These are phyloP conservation scores for Thermoascus crustaceus DNA, from an alignment of 2,329 filamentous ascomycete genomes.

Conservation along the genomic window DNA sequence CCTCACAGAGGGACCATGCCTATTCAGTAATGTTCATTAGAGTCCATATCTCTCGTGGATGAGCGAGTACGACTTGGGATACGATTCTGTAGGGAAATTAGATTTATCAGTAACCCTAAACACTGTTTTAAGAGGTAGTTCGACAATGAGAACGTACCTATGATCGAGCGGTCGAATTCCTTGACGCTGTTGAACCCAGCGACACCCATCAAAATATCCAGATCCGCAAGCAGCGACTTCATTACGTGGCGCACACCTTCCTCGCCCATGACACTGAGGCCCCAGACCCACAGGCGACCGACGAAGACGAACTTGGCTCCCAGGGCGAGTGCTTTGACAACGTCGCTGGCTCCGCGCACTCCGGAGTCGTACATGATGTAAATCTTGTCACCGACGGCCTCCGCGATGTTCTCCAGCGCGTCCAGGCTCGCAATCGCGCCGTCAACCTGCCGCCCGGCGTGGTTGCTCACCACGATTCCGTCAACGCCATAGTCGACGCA, in stretches of 20 bases:
- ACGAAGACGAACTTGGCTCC: conserved; percentile 57
- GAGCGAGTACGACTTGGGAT: conserved; percentile 6
- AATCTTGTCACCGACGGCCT: conserved; percentile 42
- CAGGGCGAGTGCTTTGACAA: conserved; percentile 54
- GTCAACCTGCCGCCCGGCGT: conserved; percentile 60
- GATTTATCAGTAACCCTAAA: conserved; percentile 1
- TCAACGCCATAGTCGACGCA: conserved; percentile 55
- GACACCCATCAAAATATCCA: conserved; percentile 55
- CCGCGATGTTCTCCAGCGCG: conserved; percentile 51
- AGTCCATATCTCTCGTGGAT: no score
- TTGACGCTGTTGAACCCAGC: conserved; percentile 47
- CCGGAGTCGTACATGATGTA: conserved; percentile 56
- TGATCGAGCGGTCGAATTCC: conserved; percentile 41
- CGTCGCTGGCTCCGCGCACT: conserved; percentile 48
- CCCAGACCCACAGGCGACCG: conserved; percentile 54
- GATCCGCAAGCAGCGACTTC: conserved; percentile 53
- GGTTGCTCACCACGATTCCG: conserved; percentile 62
- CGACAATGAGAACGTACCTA: conserved; percentile 17
- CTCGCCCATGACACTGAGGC: conserved; percentile 52
- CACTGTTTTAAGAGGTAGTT: no score
- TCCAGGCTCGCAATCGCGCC: conserved; percentile 53
- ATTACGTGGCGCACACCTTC: conserved; percentile 54
- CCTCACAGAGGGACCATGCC: no score
- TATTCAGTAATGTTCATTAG: no score
- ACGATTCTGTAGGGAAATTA: conserved; percentile 1